These are phyloP conservation scores for Tilletia caries DNA, from an alignment of 1,284 basidiomycete genomes.

Conservation along the genomic window DNA sequence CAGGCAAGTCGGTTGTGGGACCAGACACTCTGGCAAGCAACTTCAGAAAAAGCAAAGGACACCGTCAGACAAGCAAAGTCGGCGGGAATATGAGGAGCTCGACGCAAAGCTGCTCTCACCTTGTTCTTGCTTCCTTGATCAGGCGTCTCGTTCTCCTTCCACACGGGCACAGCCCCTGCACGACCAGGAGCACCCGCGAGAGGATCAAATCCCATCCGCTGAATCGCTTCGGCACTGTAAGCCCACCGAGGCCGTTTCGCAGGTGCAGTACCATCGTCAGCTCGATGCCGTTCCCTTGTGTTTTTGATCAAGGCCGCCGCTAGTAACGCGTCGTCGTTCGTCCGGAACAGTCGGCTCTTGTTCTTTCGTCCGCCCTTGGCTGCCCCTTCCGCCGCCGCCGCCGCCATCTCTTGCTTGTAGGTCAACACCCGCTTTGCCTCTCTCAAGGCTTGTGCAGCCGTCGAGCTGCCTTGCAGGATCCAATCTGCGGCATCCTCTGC, in stretches of 20 bases:
- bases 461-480: conserved; percentile 14
- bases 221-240: conserved; percentile 19
- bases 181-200: conserved; percentile 15
- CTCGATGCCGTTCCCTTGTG: neutral
- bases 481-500: neutral
- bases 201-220: conserved; percentile 22
- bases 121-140: conserved; percentile 3
- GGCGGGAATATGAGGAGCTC: no score
- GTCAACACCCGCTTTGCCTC: conserved; percentile 3
- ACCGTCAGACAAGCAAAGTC: neutral
- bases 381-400: neutral
- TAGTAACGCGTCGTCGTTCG: conserved; percentile 2
- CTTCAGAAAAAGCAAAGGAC: neutral
- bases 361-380: conserved; percentile 11
- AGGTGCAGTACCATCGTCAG: neutral
- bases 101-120: no score
- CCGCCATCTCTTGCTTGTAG: conserved; percentile 10
- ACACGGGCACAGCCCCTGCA: conserved; percentile 6
- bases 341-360: neutral
- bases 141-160: conserved; percentile 9
- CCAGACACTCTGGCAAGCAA: neutral
- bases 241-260: conserved; percentile 9
- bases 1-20: neutral
- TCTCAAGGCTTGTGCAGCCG: neutral
- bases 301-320: conserved; percentile 6